These are phyloP conservation scores for Clavulina sp. DNA, from an alignment of 768 basidiomycete genomes.

Conservation along the genomic window DNA sequence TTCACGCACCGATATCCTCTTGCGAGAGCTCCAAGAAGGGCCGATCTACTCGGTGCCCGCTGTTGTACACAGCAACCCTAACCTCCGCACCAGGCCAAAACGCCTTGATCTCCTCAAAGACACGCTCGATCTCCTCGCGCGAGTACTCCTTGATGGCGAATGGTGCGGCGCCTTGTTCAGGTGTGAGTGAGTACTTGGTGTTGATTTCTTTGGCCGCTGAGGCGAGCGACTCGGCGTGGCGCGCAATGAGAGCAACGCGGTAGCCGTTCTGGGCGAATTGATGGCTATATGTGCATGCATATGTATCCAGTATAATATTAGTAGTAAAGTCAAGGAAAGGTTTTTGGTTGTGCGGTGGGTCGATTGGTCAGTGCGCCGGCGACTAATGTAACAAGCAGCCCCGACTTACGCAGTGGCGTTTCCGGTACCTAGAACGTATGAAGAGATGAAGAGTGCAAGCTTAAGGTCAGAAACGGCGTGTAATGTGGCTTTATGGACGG, in stretches of 20 bases:
- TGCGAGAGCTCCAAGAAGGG: constrained; percentile 47
- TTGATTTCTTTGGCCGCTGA: constrained; percentile 34
- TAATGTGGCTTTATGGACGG: no score
- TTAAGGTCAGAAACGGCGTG: constrained; percentile 1
- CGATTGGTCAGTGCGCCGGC: no score
- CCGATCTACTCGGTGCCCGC: constrained; percentile 40
- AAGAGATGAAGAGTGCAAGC: constrained; percentile 19
- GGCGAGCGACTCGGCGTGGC: constrained; percentile 34
- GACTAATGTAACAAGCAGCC: background rate
- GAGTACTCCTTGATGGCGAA: constrained; percentile 33
- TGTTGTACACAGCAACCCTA: constrained; percentile 49
- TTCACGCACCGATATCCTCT: constrained; percentile 18
- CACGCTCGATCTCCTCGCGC: constrained; percentile 24
- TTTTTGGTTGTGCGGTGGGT: background rate
- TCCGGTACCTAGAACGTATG: constrained; percentile 26
- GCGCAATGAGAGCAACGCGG: constrained; percentile 46
- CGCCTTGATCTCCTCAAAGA: constrained; percentile 33
- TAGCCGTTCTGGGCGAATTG: constrained; percentile 33
- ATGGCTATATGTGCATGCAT: constrained; percentile 14
- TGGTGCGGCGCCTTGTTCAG: constrained; percentile 22
- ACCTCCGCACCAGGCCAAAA: constrained; percentile 32
- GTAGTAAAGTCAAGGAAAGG: background rate
- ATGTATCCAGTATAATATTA: constrained; percentile 26
- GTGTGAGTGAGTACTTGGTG: no score
- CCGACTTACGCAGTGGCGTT: constrained; percentile 24